Evolutionary conservation across 805 yeast genomes (phyloP).

Genomic region (Candida oleophila): DNA sequence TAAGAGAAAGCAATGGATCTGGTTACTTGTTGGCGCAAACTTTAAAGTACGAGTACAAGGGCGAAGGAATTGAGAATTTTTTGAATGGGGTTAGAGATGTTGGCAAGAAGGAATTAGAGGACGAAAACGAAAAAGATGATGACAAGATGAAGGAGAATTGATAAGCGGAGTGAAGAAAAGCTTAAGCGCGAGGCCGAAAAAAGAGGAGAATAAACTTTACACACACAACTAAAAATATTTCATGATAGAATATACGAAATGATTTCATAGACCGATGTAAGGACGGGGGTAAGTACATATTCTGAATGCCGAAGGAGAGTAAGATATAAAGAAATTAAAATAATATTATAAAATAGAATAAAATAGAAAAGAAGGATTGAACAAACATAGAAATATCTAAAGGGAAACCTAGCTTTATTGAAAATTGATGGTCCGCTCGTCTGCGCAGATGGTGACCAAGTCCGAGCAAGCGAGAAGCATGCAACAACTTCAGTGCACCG

Average conservation of each 20-base stretch:
- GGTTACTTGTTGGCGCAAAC: constrained; percentile 50
- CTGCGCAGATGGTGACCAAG: too few relatives aligned
- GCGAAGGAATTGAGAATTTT: constrained; percentile 56
- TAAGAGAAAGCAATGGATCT: constrained; percentile 40
- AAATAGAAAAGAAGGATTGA: too few relatives aligned
- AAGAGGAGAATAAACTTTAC: background rate
- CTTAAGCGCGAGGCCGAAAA: background rate
- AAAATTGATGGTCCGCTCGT: too few relatives aligned
- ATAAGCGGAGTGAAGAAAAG: background rate
- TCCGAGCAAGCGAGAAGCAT: too few relatives aligned
- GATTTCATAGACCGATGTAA: background rate
- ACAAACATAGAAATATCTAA: too few relatives aligned
- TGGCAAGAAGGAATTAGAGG: constrained; percentile 15
- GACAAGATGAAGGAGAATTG: constrained; percentile 1
- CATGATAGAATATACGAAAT: background rate
- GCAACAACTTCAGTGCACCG: too few relatives aligned
- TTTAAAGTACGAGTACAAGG: constrained; percentile 48
- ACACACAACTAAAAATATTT: too few relatives aligned
- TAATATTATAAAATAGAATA: too few relatives aligned
- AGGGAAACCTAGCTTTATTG: too few relatives aligned
- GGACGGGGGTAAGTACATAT: too few relatives aligned
- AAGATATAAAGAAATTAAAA: too few relatives aligned
- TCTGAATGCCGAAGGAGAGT: too few relatives aligned
- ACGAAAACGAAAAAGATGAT: constrained; percentile 2
- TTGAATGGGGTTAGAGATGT: constrained; percentile 40